Evolutionary conservation across 2,329 filamentous ascomycete species (phyloP), one percentile per base, ranked within the genome.

Genomic region (Ceratocystis albifundus): DNA sequence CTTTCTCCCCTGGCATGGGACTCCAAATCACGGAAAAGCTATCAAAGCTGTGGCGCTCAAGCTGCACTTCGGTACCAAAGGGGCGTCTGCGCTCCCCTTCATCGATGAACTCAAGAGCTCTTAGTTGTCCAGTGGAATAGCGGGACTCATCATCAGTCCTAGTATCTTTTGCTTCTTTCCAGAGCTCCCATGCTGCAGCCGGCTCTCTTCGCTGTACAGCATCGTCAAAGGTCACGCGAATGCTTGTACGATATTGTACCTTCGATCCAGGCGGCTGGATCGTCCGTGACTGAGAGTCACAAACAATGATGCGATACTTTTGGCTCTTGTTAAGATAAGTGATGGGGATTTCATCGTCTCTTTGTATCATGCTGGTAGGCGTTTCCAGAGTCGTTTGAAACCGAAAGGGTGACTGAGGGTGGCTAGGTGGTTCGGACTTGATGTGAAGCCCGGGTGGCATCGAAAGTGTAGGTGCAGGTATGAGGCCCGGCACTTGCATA

Each of bases 281-380:
- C 2, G 15, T 22, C 15, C 57, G 62, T 17, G 88, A 83, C 4
- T 80, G 79, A 0, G 88, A 94, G 73, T 99, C 94, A 61, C 88
- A 80, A 32, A 99, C 83, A 1, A 89, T 88, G 20, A 99, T 79
- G 0, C 89, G 89, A 74, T 99, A 99, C 17, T 91, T 90, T 74
- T 97, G 93, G 28, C 93, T 92, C 76, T 97, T 97, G 78, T 99
- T 99, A 20, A 99, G 82, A 74, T 99, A 99, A 0, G 93, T 96
- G n/a, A 97, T 85, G 0, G 94, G 94, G 28, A 97, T 95, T 74
- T 97, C 93, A 68, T 95, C 88, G 0, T 85, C 77, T 69, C 91
- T 86, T 74, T 89, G 95, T 72, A 95, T 88, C 94, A 97, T 99
- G 6, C 94, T 94, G 0, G 94, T 99, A 2, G 93, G 91, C 0